Evolutionary conservation across 192 early-diverging fungal species (phyloP).

Genomic region (Coemansia sp.): DNA sequence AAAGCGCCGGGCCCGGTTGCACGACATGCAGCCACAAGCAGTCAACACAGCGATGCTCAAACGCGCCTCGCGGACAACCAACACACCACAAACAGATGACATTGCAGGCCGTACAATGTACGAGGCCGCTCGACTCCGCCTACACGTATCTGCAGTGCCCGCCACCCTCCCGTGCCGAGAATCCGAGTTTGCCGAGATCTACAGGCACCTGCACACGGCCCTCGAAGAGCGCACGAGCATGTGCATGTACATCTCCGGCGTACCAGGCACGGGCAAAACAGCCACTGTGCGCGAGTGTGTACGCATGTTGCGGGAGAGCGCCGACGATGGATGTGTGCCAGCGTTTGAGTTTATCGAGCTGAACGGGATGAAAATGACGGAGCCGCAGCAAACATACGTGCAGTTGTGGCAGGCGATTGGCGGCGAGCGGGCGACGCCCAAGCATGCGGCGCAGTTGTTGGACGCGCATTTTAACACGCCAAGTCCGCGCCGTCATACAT

Average conservation of each 20-base stretch:
- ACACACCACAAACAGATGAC: conserved; percentile 8
- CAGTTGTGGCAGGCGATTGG: conserved; percentile 75
- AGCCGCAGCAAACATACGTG: conserved; percentile 84
- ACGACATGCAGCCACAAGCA: conserved; percentile 40
- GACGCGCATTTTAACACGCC: conserved; percentile 68
- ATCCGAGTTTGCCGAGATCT: conserved; percentile 82
- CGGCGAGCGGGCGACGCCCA: conserved; percentile 60
- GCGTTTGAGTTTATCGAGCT: conserved; percentile 91
- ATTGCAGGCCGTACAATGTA: conserved; percentile 50
- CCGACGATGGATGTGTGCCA: conserved; percentile 57
- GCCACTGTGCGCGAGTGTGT: conserved; percentile 89
- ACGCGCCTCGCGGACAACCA: conserved; percentile 18
- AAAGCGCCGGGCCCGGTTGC: conserved; percentile 34
- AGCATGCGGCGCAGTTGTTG: conserved; percentile 77
- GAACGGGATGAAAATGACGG: conserved; percentile 96
- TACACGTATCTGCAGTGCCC: conserved; percentile 91
- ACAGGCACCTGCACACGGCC: conserved; percentile 69
- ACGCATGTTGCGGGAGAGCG: conserved; percentile 64
- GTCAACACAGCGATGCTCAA: conserved; percentile 27
- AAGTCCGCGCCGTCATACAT: conserved; percentile 24
- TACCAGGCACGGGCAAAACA: conserved; percentile 97
- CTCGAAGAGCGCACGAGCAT: conserved; percentile 80
- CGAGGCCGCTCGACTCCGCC: conserved; percentile 66
- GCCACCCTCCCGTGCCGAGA: conserved; percentile 92
- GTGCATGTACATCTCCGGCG: conserved; percentile 94